A percentile compares a stretch with the other conserved stretches of the same genome.
These are phyloP conservation scores for Dendrocalamus sinicus DNA, from an alignment of 176 grass and related monocot genomes.

Conservation along the genomic window DNA sequence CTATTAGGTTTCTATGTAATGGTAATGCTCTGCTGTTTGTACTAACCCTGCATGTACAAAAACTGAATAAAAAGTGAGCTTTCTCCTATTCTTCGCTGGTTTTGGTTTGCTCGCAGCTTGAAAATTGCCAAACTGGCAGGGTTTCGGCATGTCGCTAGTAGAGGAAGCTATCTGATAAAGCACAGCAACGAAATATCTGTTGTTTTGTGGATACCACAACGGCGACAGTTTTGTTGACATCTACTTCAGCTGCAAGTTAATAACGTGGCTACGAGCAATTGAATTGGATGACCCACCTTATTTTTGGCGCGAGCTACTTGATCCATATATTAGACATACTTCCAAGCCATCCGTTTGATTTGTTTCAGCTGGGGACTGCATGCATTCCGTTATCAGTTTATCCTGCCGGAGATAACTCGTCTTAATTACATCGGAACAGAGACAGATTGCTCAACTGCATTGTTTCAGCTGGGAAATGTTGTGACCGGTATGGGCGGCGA, in stretches of 20 bases:
- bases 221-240: background rate
- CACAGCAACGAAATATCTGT: background rate
- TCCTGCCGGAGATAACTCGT: background rate
- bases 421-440: background rate
- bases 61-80: background rate
- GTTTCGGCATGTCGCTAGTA: background rate
- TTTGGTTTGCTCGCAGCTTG: background rate
- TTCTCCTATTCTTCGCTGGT: background rate
- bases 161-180: background rate
- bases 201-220: background rate
- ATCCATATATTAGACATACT: constrained; percentile 3
- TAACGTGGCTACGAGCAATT: background rate
- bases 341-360: background rate
- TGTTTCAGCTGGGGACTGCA: no score
- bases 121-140: background rate
- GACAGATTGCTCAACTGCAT: background rate
- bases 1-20: background rate
- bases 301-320: background rate
- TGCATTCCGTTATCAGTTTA: background rate
- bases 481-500: background rate
- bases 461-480: no score
- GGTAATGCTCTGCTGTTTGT: constrained; percentile 12
- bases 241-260: background rate
- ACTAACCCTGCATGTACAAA: constrained; percentile 38
- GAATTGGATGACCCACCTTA: constrained; percentile 14